phyloP scores from a whole-genome alignment of 108 stramenopile species.

The Pseudonitzschia multiseries region DNA sequence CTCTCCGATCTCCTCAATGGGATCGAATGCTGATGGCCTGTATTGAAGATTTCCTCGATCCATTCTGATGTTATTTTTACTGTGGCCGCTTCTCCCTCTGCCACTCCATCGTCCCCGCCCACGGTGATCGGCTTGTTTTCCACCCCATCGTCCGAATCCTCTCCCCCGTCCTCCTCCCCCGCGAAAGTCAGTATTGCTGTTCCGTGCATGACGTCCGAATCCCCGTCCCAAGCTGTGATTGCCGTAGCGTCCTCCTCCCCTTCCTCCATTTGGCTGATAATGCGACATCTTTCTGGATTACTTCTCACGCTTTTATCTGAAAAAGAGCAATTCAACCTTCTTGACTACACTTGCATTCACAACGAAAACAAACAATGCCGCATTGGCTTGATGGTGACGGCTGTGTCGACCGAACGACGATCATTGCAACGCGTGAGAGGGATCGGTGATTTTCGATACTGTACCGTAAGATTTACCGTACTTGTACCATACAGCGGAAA shows the following conservation, averaged over 20 bases:
- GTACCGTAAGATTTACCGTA: no score
- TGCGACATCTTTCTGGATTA: no score
- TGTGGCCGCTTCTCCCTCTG: slow-evolving; percentile 9
- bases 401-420: no score
- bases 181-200: not conserved
- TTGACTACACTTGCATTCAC: no score
- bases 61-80: not conserved
- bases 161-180: not conserved
- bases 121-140: slow-evolving; percentile 1
- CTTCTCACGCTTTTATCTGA: not conserved
- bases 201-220: not conserved
- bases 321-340: not conserved
- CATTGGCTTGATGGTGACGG: no score
- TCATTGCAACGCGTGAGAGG: no score
- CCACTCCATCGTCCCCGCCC: slow-evolving; percentile 13
- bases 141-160: not conserved
- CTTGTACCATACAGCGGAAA: no score
- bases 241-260: no score
- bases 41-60: slow-evolving; percentile 21
- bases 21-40: slow-evolving; percentile 18
- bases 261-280: no score
- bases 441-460: no score
- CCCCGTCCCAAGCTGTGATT: no score
- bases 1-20: slow-evolving; percentile 34
- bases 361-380: no score